A percentile compares a stretch with the other conserved stretches of the same genome.
Conservation (phyloP, 2,329 filamentous ascomycete species). For the Dactylellina haptotyla region DNA sequence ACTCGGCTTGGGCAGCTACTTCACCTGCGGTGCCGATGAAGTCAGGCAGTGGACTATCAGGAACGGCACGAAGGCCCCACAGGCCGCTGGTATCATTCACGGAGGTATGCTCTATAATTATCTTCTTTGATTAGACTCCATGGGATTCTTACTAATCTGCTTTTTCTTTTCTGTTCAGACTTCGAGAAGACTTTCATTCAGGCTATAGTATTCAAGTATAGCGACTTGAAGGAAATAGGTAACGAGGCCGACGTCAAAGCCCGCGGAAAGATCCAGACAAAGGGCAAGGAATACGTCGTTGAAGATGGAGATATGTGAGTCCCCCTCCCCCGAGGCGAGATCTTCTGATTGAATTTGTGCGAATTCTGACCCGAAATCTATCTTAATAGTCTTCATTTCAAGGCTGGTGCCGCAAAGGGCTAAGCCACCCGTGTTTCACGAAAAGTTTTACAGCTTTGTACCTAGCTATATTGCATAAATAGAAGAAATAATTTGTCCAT, state of each 20-base stretch:
- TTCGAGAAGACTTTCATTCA: constrained; percentile 99
- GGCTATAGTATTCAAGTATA: constrained; percentile 91
- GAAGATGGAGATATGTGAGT: constrained; percentile 76
- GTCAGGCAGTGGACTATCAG: constrained; percentile 98
- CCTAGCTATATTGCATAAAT: neutral
- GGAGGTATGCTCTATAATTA: constrained; percentile 63
- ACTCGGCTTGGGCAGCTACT: constrained; percentile 91
- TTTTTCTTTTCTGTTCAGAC: constrained; percentile 64
- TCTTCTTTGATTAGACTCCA: neutral
- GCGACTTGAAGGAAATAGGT: constrained; percentile 80
- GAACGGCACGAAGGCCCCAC: constrained; percentile 94
- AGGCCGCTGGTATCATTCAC: constrained; percentile 97
- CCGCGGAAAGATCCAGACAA: constrained; percentile 96
- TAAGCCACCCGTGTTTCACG: constrained; percentile 60
- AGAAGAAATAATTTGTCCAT: neutral
- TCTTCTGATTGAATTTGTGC: neutral
- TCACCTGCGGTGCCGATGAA: constrained; percentile 94
- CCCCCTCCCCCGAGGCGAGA: neutral
- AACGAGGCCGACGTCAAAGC: constrained; percentile 89
- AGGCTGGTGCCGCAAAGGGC: constrained; percentile 83
- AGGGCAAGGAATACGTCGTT: constrained; percentile 96
- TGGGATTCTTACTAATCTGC: neutral
- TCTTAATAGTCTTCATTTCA: constrained; percentile 76
- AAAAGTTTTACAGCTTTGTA: constrained; percentile 3
- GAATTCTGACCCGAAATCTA: constrained; percentile 51